These are phyloP conservation scores for Clarireedia monteithiana DNA, from an alignment of 2,329 filamentous ascomycete species.

Conservation along the genomic window DNA sequence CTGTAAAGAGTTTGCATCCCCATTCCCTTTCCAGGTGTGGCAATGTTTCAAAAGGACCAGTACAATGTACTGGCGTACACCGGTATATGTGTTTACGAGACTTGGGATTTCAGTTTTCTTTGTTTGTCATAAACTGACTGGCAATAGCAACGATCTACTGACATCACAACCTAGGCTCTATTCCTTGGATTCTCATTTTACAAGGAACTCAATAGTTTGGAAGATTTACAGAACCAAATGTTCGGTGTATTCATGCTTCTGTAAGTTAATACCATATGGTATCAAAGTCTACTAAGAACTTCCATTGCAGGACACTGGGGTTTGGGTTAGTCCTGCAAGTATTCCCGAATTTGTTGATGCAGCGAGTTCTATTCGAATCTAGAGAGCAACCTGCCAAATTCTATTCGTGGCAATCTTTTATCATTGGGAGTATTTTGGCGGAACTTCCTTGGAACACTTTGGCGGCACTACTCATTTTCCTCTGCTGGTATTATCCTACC, in stretches of 20 bases:
- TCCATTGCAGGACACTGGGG: conserved; percentile 45
- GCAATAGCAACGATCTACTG: too few relatives aligned
- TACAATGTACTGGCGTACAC: conserved; percentile 56
- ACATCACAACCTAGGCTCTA: conserved; percentile 30
- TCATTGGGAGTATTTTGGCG: conserved; percentile 68
- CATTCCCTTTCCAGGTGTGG: conserved; percentile 43
- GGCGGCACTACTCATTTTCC: conserved; percentile 68
- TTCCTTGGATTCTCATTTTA: conserved; percentile 69
- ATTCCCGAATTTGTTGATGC: conserved; percentile 58
- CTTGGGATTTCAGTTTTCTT: conserved; percentile 16
- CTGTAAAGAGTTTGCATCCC: conserved; percentile 56
- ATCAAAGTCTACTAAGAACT: background rate
- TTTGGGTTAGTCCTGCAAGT: conserved; percentile 71
- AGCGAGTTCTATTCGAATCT: conserved; percentile 50
- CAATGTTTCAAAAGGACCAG: conserved; percentile 51
- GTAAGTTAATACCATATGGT: background rate
- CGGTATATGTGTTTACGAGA: conserved; percentile 43
- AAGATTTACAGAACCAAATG: conserved; percentile 62
- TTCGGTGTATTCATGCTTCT: conserved; percentile 74
- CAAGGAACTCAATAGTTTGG: conserved; percentile 46
- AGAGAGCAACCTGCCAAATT: conserved; percentile 73
- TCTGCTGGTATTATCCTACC: conserved; percentile 81
- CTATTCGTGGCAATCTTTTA: conserved; percentile 61
- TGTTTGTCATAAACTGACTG: conserved; percentile 39
- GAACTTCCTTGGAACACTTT: conserved; percentile 76